A percentile compares a stretch with the other conserved stretches of the same genome.
These are phyloP conservation scores for Paraphaeosphaeria sporulosa DNA, from an alignment of 2,329 filamentous ascomycete species.

Conservation along the genomic window DNA sequence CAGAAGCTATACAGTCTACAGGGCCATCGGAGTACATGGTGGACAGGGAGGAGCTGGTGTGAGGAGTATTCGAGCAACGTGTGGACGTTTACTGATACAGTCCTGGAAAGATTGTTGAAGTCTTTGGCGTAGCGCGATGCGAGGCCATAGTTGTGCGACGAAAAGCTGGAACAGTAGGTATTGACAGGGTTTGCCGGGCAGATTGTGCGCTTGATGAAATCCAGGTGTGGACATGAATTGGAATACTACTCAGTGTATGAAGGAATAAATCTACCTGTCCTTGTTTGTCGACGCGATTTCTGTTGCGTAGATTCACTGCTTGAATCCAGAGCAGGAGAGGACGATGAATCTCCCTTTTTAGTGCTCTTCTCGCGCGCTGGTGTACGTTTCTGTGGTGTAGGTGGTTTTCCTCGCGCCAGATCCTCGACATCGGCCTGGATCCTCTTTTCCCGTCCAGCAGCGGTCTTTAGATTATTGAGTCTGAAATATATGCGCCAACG, in stretches of 20 bases:
- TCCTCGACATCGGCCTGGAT: no score
- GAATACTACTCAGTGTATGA: constrained; percentile 2
- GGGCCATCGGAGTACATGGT: constrained; percentile 29
- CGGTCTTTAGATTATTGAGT: no score
- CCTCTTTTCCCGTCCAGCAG: no score
- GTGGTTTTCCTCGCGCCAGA: no score
- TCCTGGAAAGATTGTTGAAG: constrained; percentile 24
- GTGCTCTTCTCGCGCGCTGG: neutral
- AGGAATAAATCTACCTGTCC: constrained; percentile 2
- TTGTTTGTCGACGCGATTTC: neutral
- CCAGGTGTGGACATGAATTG: neutral
- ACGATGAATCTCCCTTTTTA: neutral
- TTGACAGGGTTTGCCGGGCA: neutral
- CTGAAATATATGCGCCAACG: no score
- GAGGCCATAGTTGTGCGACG: neutral
- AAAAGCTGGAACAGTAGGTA: neutral
- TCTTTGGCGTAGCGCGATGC: neutral
- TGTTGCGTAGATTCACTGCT: neutral
- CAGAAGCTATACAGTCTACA: constrained; percentile 30
- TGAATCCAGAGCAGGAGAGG: neutral
- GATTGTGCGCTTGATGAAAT: neutral
- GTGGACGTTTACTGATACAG: constrained; percentile 31
- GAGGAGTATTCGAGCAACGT: constrained; percentile 29
- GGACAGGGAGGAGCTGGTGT: constrained; percentile 27
- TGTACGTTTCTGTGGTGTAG: neutral